Conservation (phyloP, 495 filamentous ascomycete genomes). For the Xylaria scruposa region DNA sequence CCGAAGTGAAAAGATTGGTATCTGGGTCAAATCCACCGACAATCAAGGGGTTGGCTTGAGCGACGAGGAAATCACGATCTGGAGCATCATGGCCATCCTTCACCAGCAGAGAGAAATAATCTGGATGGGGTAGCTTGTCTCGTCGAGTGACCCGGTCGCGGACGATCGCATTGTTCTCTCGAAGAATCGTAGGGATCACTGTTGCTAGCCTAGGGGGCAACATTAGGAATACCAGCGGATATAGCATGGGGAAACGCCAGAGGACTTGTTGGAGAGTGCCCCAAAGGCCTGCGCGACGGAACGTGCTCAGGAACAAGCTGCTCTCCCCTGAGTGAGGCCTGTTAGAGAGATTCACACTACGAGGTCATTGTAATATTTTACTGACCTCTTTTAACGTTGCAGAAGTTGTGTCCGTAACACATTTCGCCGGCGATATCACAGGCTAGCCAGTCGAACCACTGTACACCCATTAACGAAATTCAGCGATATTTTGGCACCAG, state of each 20-base stretch:
- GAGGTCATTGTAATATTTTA: too few species aligned
- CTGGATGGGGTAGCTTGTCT: neutral
- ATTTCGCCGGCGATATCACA: neutral
- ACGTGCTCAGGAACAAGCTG: neutral
- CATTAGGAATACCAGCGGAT: neutral
- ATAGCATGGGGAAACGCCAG: neutral
- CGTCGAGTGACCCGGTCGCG: neutral
- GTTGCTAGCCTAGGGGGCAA: neutral
- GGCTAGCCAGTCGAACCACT: neutral
- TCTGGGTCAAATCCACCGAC: neutral
- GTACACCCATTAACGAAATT: neutral
- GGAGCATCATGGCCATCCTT: neutral
- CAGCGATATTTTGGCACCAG: neutral
- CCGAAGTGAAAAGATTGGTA: neutral
- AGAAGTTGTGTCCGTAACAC: neutral
- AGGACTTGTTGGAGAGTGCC: neutral
- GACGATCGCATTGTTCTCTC: neutral
- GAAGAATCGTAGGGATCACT: neutral
- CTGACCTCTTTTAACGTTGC: neutral
- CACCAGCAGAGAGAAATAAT: neutral
- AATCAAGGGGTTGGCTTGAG: neutral
- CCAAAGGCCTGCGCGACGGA: slow-evolving; percentile 1
- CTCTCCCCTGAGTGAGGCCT: neutral
- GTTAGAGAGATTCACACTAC: too few species aligned
- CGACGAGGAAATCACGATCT: neutral